These are phyloP conservation scores for Cylindrodendrum hubeiense DNA, from an alignment of 2,329 filamentous ascomycete genomes.

Conservation along the genomic window DNA sequence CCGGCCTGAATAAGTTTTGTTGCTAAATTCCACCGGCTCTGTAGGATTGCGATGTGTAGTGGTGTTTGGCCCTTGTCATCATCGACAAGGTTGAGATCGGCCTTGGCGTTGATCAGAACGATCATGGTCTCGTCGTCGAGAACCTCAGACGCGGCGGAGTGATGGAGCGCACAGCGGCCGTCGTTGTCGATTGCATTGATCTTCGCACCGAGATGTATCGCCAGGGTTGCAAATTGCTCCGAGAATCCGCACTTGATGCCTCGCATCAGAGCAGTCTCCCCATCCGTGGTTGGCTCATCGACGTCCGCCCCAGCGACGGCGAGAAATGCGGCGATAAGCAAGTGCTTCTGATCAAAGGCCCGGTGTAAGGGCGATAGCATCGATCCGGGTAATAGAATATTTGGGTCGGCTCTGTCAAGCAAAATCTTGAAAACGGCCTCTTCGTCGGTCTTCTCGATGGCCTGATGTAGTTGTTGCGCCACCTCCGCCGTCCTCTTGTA, in stretches of 20 bases:
- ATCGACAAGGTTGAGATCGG: slow-evolving; percentile 38
- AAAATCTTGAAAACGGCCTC: slow-evolving; percentile 42
- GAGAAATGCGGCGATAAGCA: slow-evolving; percentile 44
- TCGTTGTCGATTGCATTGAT: slow-evolving; percentile 42
- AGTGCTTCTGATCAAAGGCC: slow-evolving; percentile 42
- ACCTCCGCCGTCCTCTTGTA: slow-evolving; percentile 37
- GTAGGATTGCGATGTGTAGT: slow-evolving; percentile 41
- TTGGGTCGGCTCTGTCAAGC: slow-evolving; percentile 41
- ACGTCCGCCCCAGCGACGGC: slow-evolving; percentile 44
- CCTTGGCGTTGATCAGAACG: slow-evolving; percentile 39
- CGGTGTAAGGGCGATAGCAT: slow-evolving; percentile 45
- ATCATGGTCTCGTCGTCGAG: slow-evolving; percentile 44
- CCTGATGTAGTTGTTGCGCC: slow-evolving; percentile 40
- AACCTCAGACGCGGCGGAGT: slow-evolving; percentile 44
- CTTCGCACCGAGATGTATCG: slow-evolving; percentile 40
- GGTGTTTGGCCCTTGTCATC: slow-evolving; percentile 43
- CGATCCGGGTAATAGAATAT: slow-evolving; percentile 42
- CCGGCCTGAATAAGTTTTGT: slow-evolving; percentile 43
- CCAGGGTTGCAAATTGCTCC: slow-evolving; percentile 43
- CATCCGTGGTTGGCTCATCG: slow-evolving; percentile 43
- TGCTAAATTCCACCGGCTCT: slow-evolving; percentile 39
- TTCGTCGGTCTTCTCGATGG: slow-evolving; percentile 42
- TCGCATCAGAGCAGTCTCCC: slow-evolving; percentile 43
- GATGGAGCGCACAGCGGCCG: slow-evolving; percentile 41
- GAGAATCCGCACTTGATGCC: slow-evolving; percentile 45